phyloP scores from a whole-genome alignment of 2,329 filamentous ascomycete species.

The Penicillium sp. region DNA sequence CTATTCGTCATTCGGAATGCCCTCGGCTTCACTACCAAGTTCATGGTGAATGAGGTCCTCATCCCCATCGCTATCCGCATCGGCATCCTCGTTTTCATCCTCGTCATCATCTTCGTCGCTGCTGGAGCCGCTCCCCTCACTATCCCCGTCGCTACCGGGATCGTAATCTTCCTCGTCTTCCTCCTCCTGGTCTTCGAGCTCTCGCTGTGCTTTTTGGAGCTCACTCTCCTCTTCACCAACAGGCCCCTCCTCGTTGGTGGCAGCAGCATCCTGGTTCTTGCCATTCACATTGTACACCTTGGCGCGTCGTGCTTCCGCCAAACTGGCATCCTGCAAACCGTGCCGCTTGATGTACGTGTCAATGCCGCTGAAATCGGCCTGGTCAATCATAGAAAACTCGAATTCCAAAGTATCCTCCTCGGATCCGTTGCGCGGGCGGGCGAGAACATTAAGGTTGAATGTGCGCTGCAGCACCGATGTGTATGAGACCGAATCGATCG shows the following conservation, averaged over 20 bases:
- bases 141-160: constrained; percentile 50
- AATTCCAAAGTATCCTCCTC: constrained; percentile 53
- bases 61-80: constrained; percentile 30
- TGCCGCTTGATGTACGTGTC: constrained; percentile 62
- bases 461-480: constrained; percentile 63
- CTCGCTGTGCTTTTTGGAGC: constrained; percentile 57
- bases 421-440: constrained; percentile 33
- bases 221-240: constrained; percentile 56
- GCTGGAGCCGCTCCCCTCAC: constrained; percentile 47
- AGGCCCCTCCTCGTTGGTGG: constrained; percentile 30
- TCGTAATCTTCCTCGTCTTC: constrained; percentile 52
- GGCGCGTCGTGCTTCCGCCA: constrained; percentile 59
- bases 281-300: constrained; percentile 57
- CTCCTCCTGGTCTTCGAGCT: constrained; percentile 50
- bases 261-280: constrained; percentile 28
- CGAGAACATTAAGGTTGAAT: constrained; percentile 61
- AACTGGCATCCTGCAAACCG: constrained; percentile 60
- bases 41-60: constrained; percentile 42
- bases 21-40: constrained; percentile 46
- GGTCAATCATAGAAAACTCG: constrained; percentile 65
- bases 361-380: constrained; percentile 61
- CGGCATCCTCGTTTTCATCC: constrained; percentile 26
- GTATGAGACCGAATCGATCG: constrained; percentile 60
- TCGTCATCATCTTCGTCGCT: constrained; percentile 38
- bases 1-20: constrained; percentile 35